These are phyloP conservation scores for Kodamaea arcana DNA, from an alignment of 1,139 yeast genomes.

Conservation along the genomic window DNA sequence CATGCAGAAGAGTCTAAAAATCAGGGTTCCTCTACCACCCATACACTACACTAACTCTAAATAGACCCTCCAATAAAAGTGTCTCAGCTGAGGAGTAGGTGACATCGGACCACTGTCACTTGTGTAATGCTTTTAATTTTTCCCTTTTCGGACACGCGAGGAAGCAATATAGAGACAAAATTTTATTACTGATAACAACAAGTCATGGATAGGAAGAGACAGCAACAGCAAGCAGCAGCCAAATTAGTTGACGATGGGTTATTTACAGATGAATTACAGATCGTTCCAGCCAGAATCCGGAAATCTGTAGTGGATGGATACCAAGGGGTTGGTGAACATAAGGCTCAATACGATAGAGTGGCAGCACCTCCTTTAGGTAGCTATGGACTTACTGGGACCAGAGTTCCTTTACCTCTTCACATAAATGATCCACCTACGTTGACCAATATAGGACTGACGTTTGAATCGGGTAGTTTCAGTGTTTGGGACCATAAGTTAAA, in stretches of 20 bases:
- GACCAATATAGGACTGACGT: slow-evolving; percentile 37
- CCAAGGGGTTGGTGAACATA: slow-evolving; percentile 19
- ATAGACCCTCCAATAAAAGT: too few relatives aligned
- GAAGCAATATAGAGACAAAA: too few relatives aligned
- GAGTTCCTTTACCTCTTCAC: slow-evolving; percentile 54
- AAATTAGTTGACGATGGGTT: too few relatives aligned
- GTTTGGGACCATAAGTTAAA: slow-evolving; percentile 40
- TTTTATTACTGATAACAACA: too few relatives aligned
- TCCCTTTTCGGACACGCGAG: not conserved
- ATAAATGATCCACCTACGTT: slow-evolving; percentile 38
- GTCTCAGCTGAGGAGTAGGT: too few relatives aligned
- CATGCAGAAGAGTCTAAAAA: too few relatives aligned
- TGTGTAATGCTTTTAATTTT: too few relatives aligned
- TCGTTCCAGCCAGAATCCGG: slow-evolving; percentile 70
- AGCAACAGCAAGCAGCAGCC: slow-evolving; percentile 14
- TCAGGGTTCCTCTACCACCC: too few relatives aligned
- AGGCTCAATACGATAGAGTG: too few relatives aligned
- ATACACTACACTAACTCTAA: too few relatives aligned
- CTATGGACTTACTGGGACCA: slow-evolving; percentile 14
- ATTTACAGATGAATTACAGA: too few relatives aligned
- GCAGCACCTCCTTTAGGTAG: slow-evolving; percentile 9
- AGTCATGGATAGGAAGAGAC: slow-evolving; percentile 15
- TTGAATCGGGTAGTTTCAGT: slow-evolving; percentile 39
- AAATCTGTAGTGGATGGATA: slow-evolving; percentile 65
- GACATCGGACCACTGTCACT: too few relatives aligned